Conservation (phyloP, 2,329 filamentous ascomycete species). For the Nothophoma quercina region DNA sequence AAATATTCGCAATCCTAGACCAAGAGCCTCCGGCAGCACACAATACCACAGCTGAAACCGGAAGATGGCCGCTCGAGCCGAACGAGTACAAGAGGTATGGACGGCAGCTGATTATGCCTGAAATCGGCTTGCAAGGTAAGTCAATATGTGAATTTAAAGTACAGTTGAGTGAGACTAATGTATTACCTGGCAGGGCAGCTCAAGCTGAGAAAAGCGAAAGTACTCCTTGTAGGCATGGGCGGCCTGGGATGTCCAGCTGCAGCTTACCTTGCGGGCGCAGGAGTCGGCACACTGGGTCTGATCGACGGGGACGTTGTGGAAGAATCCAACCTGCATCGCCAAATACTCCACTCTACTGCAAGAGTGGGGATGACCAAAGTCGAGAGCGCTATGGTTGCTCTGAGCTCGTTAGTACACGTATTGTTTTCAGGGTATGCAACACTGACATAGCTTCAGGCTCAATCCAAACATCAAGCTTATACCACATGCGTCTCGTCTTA, state of each 20-base stretch:
- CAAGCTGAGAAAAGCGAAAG: conserved; percentile 70
- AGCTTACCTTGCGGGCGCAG: conserved; percentile 89
- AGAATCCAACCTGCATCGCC: conserved; percentile 88
- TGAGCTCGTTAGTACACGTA: conserved; percentile 52
- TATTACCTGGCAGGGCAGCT: conserved; percentile 69
- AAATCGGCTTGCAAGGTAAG: conserved; percentile 76
- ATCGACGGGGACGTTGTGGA: conserved; percentile 91
- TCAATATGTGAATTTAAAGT: neutral
- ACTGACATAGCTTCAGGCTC: conserved; percentile 58
- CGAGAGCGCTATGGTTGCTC: conserved; percentile 66
- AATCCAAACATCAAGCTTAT: conserved; percentile 76
- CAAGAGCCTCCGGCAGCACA: conserved; percentile 15
- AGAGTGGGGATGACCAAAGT: conserved; percentile 81
- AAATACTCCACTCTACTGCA: conserved; percentile 78
- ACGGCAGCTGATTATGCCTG: conserved; percentile 86
- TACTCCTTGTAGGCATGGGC: conserved; percentile 86
- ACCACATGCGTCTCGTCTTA: conserved; percentile 70
- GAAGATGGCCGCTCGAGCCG: conserved; percentile 70
- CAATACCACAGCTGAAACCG: neutral
- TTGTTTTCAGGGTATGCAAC: neutral
- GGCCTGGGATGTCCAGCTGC: conserved; percentile 92
- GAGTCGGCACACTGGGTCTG: conserved; percentile 82
- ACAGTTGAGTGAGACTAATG: neutral
- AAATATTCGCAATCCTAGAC: conserved; percentile 49
- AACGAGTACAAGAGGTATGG: conserved; percentile 89